Percentiles rank a stretch among this genome's conserved stretches.
These are phyloP conservation scores for Kazachstania psychrophila DNA, from an alignment of 805 yeast species.

Conservation along the genomic window DNA sequence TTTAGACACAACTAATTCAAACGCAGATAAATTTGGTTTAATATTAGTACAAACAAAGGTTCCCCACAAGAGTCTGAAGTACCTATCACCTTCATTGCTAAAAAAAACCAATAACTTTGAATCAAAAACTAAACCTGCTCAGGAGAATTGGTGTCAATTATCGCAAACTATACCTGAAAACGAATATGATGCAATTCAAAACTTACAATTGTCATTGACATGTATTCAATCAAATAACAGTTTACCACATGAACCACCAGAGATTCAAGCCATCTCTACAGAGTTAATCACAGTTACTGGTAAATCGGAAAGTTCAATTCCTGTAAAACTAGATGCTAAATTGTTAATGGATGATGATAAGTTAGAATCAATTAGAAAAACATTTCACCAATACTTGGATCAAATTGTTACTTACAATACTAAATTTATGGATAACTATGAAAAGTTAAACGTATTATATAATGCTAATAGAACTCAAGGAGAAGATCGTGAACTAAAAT, in stretches of 20 bases:
- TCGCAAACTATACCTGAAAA: slow-evolving; percentile 16
- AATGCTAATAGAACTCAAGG: slow-evolving; percentile 12
- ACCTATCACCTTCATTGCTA: slow-evolving; percentile 29
- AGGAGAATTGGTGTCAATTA: slow-evolving; percentile 26
- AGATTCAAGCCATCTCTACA: slow-evolving; percentile 18
- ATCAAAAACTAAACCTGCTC: slow-evolving; percentile 23
- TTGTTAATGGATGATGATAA: slow-evolving; percentile 18
- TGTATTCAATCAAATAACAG: slow-evolving; percentile 25
- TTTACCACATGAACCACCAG: slow-evolving; percentile 21
- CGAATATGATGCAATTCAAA: slow-evolving; percentile 19
- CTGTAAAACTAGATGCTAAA: slow-evolving; percentile 31
- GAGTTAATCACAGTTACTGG: slow-evolving; percentile 28
- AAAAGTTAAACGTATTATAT: slow-evolving; percentile 19
- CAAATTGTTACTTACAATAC: slow-evolving; percentile 8
- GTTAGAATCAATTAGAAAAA: slow-evolving; percentile 13
- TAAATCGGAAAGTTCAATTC: slow-evolving; percentile 30
- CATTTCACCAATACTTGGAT: slow-evolving; percentile 10
- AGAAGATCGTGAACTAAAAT: slow-evolving; percentile 17
- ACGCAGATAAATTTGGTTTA: slow-evolving; percentile 19
- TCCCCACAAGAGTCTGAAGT: slow-evolving; percentile 30
- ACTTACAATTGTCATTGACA: slow-evolving; percentile 21
- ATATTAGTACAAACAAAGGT: slow-evolving; percentile 20
- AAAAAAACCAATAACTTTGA: slow-evolving; percentile 26
- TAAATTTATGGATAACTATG: slow-evolving; percentile 15
- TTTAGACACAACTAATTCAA: slow-evolving; percentile 2